Evolutionary conservation across 768 basidiomycete species (phyloP).

Genomic region (Mycena capillaripes): DNA sequence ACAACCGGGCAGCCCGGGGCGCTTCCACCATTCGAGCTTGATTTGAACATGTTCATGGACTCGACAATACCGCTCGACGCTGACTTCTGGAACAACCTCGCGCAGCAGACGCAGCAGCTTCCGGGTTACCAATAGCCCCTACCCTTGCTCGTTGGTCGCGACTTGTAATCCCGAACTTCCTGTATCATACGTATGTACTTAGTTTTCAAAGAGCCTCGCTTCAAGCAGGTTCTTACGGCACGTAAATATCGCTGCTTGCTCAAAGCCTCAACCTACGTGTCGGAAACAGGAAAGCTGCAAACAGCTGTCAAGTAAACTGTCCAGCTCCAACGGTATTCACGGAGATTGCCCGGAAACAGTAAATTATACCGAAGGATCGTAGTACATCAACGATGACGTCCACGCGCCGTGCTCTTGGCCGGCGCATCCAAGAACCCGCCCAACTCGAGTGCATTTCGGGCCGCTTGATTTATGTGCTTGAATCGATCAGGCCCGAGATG

Average conservation of each 20-base stretch:
- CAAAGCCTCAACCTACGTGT: too few relatives aligned
- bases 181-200: neutral
- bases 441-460: conserved; percentile 88
- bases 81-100: conserved; percentile 35
- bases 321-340: too few relatives aligned
- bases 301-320: too few relatives aligned
- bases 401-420: conserved; percentile 15
- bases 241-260: neutral
- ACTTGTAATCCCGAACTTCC: neutral
- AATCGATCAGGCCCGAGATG: conserved; percentile 91
- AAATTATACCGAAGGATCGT: conserved; percentile 8
- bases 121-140: conserved; percentile 9
- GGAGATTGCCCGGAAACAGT: too few relatives aligned
- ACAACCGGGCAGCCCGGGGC: neutral
- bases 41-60: conserved; percentile 31
- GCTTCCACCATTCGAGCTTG: conserved; percentile 14
- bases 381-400: conserved; percentile 24
- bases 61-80: conserved; percentile 30
- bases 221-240: neutral
- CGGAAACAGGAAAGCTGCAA: neutral
- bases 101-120: conserved; percentile 33
- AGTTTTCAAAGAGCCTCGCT: neutral
- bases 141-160: neutral
- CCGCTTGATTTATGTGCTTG: conserved; percentile 96
- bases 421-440: conserved; percentile 85